Evolutionary conservation across 1,139 yeast genomes (phyloP), one percentile per base, ranked within the genome.

Genomic region (Taphrina populina): DNA sequence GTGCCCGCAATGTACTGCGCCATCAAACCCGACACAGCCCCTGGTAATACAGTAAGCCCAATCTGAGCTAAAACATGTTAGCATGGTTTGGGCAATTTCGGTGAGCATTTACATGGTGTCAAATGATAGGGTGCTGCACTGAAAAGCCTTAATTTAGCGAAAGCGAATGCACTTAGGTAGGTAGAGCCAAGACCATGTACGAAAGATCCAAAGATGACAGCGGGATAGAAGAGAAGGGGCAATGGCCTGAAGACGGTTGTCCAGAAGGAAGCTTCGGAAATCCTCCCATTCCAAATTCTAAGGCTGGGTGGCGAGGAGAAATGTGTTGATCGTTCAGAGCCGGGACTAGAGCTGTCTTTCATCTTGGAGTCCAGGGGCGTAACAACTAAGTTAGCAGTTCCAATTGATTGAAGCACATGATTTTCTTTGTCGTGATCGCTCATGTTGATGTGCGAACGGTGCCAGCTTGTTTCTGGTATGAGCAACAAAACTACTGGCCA

Each of bases 141-240:
- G 62, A 80, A 80, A 23, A 80, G 76, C n/a, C 74, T 73, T 2
- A 81, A 71, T 27, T 81, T 74, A 0, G 80, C 75, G 64, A 80
- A 84, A 1, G 83, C 77, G 40, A 81, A 76, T 43, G 80, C 78
- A 66, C 81, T 80, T 52, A 81, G 73, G 83, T 83, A 81, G 19
- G 80, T 81, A 20, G 81, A 82, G 10, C 83, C 79, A 58, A 80
- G 71, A 0, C 82, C 71, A 62, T 81, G 81, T 1, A 78, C 67
- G 7, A 80, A 64, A 0, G 83, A 71, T 0, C 82, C 78, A 63
- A 75, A 80, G n/a, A 78, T 65, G 15, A 81, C 71, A 2, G 78
- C 70, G 0, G 84, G 83, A 64, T 80, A 81, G 1, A 69, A 60
- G 58, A 73, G 75, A 8, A 81, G 70, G 21, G 75, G 72, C 61